Conservation (phyloP, 129 eudicot genomes). For the Erigeron canadensis region DNA sequence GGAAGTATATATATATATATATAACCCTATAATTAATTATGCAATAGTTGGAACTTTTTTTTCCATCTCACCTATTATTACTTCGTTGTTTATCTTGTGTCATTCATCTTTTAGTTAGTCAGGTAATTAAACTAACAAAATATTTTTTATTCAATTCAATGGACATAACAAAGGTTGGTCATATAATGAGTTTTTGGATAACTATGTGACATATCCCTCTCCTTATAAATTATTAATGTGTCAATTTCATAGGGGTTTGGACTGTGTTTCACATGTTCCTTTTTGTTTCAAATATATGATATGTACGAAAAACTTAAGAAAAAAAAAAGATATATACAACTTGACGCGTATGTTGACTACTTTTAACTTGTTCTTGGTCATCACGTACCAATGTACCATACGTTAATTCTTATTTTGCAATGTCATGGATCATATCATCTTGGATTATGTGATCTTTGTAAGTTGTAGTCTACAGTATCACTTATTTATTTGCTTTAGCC, state of each 20-base stretch:
- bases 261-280: not conserved
- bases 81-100: not conserved
- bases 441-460: conserved; percentile 1
- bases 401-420: conserved; percentile 31
- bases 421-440: conserved; percentile 25
- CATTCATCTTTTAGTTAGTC: not conserved
- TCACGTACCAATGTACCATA: conserved; percentile 31
- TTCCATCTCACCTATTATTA: too few relatives aligned
- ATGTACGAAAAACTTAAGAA: too few relatives aligned
- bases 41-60: too few relatives aligned
- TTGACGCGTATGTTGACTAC: conserved; percentile 7
- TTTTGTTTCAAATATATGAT: conserved; percentile 16
- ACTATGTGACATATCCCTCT: not conserved
- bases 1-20: too few relatives aligned
- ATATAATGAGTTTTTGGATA: not conserved
- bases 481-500: conserved; percentile 11
- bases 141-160: too few relatives aligned
- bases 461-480: conserved; percentile 1
- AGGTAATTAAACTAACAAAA: not conserved
- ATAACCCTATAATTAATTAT: too few relatives aligned
- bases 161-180: not conserved
- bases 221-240: not conserved
- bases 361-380: conserved; percentile 22
- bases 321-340: too few relatives aligned
- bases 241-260: not conserved